Conservation (phyloP, 192 early-diverging fungal genomes). For the Phlyctochytrium bullatum region DNA sequence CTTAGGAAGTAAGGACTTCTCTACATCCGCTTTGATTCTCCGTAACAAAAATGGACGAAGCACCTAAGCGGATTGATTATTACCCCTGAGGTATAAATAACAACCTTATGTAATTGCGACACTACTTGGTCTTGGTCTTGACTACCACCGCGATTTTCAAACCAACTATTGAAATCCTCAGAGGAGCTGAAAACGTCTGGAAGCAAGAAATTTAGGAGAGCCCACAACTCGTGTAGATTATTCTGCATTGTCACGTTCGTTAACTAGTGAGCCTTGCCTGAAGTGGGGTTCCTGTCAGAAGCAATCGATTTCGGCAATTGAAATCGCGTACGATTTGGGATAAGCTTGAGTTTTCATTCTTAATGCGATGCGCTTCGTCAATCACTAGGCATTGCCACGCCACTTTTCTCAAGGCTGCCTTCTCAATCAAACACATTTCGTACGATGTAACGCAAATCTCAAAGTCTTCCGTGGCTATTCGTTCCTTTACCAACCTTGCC, state of each 20-base stretch:
- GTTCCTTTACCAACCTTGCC: conserved; percentile 31
- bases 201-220: conserved; percentile 93
- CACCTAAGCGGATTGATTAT: conserved; percentile 43
- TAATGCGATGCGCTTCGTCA: conserved; percentile 80
- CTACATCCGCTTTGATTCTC: conserved; percentile 78
- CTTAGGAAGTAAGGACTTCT: conserved; percentile 93
- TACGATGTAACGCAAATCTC: conserved; percentile 96
- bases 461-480: conserved; percentile 54
- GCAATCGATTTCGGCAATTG: conserved; percentile 78
- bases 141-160: conserved; percentile 71
- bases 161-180: conserved; percentile 95
- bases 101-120: conserved; percentile 70
- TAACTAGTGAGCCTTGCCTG: conserved; percentile 42
- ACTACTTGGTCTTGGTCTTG: conserved; percentile 72
- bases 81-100: no score
- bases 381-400: conserved; percentile 77
- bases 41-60: conserved; percentile 61
- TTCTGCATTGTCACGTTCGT: conserved; percentile 47
- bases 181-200: conserved; percentile 95
- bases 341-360: conserved; percentile 92
- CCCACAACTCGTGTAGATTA: conserved; percentile 99
- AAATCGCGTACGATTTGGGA: conserved; percentile 93
- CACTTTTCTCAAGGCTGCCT: conserved; percentile 74
- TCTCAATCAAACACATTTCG: conserved; percentile 93
- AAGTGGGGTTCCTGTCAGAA: conserved; percentile 94